Base-by-base conservation (phyloP, 2,329 filamentous ascomycete genomes). In the Elsinoe perseae region DNA sequence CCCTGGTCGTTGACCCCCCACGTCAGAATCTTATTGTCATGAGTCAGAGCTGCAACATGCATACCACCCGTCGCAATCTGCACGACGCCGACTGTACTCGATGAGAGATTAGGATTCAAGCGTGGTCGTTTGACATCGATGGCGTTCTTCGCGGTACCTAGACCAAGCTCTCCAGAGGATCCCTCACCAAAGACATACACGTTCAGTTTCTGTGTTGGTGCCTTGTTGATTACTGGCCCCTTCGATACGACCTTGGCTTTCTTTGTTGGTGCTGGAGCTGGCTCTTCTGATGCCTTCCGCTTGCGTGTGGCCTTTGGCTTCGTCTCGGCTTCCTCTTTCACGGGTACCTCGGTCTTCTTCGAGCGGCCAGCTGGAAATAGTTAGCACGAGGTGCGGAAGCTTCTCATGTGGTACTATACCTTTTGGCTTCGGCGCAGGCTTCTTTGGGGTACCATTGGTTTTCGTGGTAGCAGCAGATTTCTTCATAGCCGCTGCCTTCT, bases 1-100 rank as follows among this genome's bases (percentile, higher is more conserved):
- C 86, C 86, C 66, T 90, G 84, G 66, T 95, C 89, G 67, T 93
- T 93, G 63, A 93, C 88, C 55, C 89, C 89, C 89, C 89, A 95
- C 25, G 87, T 90, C 55, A 89, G 74, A 63, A 95, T 86, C 72
- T 84, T 84, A 75, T 90, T 89, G 69, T 92, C 85, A 62, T 84
- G 80, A 50, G 89, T 92, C 54, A 93, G 73, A 2, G 85, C 87
- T 60, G 86, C 76, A 54, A 79, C 83, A 71, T 95, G 89, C 87
- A 95, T 92, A 57, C 87, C 88, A 59, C 89, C 89, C 59, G 85
- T 83, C 52, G 86, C 83, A 57, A 95, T 72, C 69, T 87, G 83
- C 2, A 93, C 87, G 32, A 93, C 82, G 44, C 83, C 81, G 55
- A 84, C 78, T 34, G 73, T 73, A 59, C 78, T 73, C 2, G 78